These are phyloP conservation scores for Truncatella angustata DNA, from an alignment of 2,329 filamentous ascomycete genomes.

Conservation along the genomic window DNA sequence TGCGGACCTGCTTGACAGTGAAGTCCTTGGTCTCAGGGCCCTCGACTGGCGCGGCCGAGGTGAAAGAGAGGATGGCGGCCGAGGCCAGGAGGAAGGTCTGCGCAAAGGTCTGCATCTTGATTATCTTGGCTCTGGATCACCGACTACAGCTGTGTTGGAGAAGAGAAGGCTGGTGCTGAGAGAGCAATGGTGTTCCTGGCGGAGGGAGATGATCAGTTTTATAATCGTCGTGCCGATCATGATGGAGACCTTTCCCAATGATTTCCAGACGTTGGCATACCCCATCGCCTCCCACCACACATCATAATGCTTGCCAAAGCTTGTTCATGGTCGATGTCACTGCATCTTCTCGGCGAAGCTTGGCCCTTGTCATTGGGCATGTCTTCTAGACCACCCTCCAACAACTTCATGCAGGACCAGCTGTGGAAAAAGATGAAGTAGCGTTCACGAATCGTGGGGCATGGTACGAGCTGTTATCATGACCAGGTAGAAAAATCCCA, in stretches of 20 bases:
- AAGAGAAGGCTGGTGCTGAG: background rate
- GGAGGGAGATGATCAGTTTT: background rate
- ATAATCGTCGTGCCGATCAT: background rate
- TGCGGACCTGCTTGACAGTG: constrained; percentile 35
- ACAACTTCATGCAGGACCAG: background rate
- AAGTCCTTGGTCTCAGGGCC: constrained; percentile 18
- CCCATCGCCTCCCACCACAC: background rate
- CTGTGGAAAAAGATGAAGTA: background rate
- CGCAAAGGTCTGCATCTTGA: constrained; percentile 15
- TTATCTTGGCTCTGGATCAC: background rate
- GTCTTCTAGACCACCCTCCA: background rate
- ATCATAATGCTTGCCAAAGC: constrained; percentile 1
- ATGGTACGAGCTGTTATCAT: background rate
- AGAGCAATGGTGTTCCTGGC: background rate
- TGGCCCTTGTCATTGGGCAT: constrained; percentile 3
- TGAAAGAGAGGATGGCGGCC: constrained; percentile 11
- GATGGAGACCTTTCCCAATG: background rate
- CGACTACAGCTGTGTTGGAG: background rate
- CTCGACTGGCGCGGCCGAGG: constrained; percentile 11
- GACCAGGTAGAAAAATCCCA: background rate
- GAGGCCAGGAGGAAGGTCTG: constrained; percentile 14
- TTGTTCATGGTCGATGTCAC: background rate
- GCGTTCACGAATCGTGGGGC: background rate
- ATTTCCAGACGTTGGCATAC: background rate
- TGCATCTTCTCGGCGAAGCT: background rate